Conservation (phyloP, 192 early-diverging fungal genomes). For the Coemansia sp. region DNA sequence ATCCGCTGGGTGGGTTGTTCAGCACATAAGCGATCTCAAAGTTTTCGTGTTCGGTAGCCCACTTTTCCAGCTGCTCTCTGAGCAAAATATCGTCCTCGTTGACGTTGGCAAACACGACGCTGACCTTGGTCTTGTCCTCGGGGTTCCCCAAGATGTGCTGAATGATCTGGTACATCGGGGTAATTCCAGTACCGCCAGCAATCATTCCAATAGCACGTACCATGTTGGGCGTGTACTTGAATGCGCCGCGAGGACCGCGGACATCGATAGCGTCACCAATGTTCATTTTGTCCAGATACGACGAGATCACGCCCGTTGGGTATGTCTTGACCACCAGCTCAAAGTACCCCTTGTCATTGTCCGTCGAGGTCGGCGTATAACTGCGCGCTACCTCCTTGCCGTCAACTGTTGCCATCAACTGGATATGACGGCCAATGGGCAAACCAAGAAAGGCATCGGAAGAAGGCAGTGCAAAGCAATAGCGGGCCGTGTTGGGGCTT, state of each 20-base stretch:
- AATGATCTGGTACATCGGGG: conserved; percentile 95
- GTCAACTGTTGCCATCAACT: conserved; percentile 79
- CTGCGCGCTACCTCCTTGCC: conserved; percentile 84
- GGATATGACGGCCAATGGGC: conserved; percentile 94
- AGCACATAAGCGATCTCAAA: conserved; percentile 84
- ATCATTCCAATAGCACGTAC: conserved; percentile 83
- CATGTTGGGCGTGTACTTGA: conserved; percentile 85
- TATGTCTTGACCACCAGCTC: conserved; percentile 94
- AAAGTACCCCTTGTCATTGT: conserved; percentile 86
- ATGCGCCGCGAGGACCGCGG: conserved; percentile 90
- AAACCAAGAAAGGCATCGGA: conserved; percentile 75
- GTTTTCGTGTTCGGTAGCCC: conserved; percentile 73
- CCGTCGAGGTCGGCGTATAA: conserved; percentile 88
- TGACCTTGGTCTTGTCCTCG: conserved; percentile 82
- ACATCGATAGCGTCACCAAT: conserved; percentile 76
- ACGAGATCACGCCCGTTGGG: conserved; percentile 80
- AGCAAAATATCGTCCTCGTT: conserved; percentile 87
- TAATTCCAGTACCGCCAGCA: conserved; percentile 95
- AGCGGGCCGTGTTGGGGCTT: conserved; percentile 87
- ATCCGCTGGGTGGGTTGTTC: conserved; percentile 75
- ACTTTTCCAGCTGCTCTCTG: conserved; percentile 76
- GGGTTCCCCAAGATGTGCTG: conserved; percentile 84
- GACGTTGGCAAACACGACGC: conserved; percentile 92
- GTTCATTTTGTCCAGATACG: conserved; percentile 65
- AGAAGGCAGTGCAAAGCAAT: conserved; percentile 80